Conservation (phyloP, 2,329 filamentous ascomycete genomes). For the Alternaria novae-zelandiae region DNA sequence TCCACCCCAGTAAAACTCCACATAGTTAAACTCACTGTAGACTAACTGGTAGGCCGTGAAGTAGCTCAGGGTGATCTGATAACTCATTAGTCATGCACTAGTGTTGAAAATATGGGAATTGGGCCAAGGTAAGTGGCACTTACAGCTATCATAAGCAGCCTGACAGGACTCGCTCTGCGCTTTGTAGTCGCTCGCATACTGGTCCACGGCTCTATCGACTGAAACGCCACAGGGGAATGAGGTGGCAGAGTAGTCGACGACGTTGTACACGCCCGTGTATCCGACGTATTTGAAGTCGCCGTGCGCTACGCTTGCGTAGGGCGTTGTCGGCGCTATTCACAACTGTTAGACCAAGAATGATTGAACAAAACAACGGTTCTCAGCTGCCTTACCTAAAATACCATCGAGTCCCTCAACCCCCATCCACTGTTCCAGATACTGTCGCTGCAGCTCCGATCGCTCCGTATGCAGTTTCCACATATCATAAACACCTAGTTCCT, state of each 20-base stretch:
- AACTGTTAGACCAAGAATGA: slow-evolving; percentile 7
- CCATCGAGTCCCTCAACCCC: slow-evolving; percentile 52
- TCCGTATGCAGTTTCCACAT: slow-evolving; percentile 59
- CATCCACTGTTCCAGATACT: slow-evolving; percentile 56
- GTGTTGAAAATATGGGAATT: too few species aligned
- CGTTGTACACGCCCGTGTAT: slow-evolving; percentile 56
- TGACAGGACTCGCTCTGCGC: slow-evolving; percentile 50
- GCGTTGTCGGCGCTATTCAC: slow-evolving; percentile 50
- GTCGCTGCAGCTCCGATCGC: slow-evolving; percentile 51
- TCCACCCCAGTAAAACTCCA: too few species aligned
- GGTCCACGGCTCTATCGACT: slow-evolving; percentile 50
- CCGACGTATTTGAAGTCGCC: slow-evolving; percentile 55
- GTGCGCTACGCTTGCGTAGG: slow-evolving; percentile 52
- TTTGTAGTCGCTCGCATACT: slow-evolving; percentile 25
- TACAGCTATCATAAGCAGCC: slow-evolving; percentile 50
- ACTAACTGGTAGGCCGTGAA: slow-evolving; percentile 54
- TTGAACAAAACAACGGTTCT: not conserved
- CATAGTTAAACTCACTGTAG: slow-evolving; percentile 39
- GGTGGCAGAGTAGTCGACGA: slow-evolving; percentile 55
- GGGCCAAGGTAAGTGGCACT: slow-evolving; percentile 21
- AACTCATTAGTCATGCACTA: not conserved
- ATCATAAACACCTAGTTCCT: slow-evolving; percentile 52
- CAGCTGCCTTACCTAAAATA: slow-evolving; percentile 45
- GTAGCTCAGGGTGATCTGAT: slow-evolving; percentile 45
- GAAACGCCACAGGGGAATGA: slow-evolving; percentile 53